Base-by-base conservation (phyloP, 1,139 yeast species). In the Kurtzmaniella quercitrusa region DNA sequence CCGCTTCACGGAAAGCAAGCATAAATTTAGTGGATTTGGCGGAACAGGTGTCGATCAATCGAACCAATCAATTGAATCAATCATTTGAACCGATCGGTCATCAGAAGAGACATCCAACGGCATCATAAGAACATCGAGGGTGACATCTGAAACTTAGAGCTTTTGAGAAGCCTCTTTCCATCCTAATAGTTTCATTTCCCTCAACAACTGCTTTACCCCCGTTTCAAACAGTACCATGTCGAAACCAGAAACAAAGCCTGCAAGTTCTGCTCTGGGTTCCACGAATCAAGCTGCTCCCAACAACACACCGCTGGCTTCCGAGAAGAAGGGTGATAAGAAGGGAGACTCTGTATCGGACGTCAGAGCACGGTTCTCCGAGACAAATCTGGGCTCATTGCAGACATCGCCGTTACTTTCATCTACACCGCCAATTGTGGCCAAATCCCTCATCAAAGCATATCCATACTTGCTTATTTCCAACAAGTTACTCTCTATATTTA, bases 401-500 rank as follows among this genome's bases (percentile, higher is more conserved):
- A 64, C 77, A 1, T 82, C 90, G 3, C 93, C 93, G 1, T 66
- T 85, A 48, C 68, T 85, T 43, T 77, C 85, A 1, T 81, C 88
- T 1, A 91, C 98, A 0, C 98, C 98, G 1, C 95, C 96, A 3
- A 81, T 91, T 0, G 91, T 91, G 12, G 84, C 96, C 25, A 86
- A 86, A 54, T 87, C 95, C 4, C 72, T 91, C 44, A 79, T 90
- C 41, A 77, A 81, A 50, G 81, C 95, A 8, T 90, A 91, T 59
- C 97, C 97, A 2, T 86, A 88, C 57, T 70, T 91, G 41, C 72
- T 86, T 38, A 76, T 87, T 4, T 79, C 82, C 10, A 89, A 90
- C 60, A 81, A 82, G 53, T 49, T 78, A 7, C 68, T 90, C 44
- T 80, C 90, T 33, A 73, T 91, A 27, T 63, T 87, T 25, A 91